Base-by-base conservation (phyloP, 2,329 filamentous ascomycete species). In the Ilyonectria destructans region DNA sequence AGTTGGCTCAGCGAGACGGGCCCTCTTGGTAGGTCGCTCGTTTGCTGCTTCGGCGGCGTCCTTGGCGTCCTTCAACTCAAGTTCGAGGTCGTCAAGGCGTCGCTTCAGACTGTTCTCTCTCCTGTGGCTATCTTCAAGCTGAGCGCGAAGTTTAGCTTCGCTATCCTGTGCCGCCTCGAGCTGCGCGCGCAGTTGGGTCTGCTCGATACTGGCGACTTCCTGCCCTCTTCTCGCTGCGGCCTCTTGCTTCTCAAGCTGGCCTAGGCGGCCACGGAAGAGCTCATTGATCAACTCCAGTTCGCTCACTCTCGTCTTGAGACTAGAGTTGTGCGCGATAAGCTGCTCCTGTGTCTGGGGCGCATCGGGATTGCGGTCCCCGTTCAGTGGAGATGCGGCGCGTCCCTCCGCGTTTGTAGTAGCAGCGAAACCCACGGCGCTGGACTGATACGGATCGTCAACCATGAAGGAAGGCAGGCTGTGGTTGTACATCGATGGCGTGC, bases 211-310 rank as follows among this genome's bases (percentile, higher is more conserved):
- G 8, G 87, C 85, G 49, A 90, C 85, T 66, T 90, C 87, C 67
- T 88, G 85, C 21, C 89, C 86, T 77, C 90, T 82, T 77, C 91
- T 83, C 59, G 92, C 89, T 55, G 88, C 90, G 55, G 89, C 89
- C 78, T 96, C 93, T 77, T 92, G 92, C 73, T 91, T 89, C 78
- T 97, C 94, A 13, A 96, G 86, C 78, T 96, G 93, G 87, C 79
- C 90, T 81, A 98, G 90, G 12, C 92, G 89, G 43, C 91, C 91
- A 58, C 91, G 87, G 80, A 94, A 95, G 51, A 95, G 85, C 77
- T 93, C 92, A 76, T 95, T 98, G 85, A 99, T 98, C 59, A 99
- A 89, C 79, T 99, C 96, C 26, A 99, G 88, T 81, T 99, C 96
- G 74, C 92, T 96, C 37, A 99, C 96, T 48, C 96, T 91, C 0